These are phyloP conservation scores for Karstenula rhodostoma DNA, from an alignment of 2,329 filamentous ascomycete genomes.

Conservation along the genomic window DNA sequence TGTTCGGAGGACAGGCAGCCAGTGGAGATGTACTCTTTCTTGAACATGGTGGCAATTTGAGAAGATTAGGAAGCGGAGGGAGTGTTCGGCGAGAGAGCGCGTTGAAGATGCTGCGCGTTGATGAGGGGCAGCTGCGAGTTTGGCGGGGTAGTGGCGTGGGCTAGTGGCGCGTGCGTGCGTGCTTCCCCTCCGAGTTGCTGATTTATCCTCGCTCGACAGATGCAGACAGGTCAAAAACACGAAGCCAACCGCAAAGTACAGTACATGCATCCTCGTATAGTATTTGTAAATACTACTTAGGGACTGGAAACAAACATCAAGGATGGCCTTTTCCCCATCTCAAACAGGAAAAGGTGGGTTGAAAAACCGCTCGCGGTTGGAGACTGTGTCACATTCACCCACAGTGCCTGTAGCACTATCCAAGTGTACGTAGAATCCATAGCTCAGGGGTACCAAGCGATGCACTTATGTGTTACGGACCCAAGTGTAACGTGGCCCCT, in stretches of 20 bases:
- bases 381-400: no score
- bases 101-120: background rate
- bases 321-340: no score
- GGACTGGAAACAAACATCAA: no score
- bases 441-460: no score
- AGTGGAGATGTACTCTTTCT: slow-evolving; percentile 41
- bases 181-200: background rate
- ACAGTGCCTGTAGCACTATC: no score
- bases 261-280: background rate
- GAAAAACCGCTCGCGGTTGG: no score
- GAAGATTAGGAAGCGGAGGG: background rate
- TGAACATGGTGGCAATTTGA: slow-evolving; percentile 42
- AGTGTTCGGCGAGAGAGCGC: background rate
- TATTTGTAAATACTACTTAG: no score
- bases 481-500: no score
- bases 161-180: slow-evolving; percentile 1
- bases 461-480: no score
- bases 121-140: background rate
- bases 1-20: background rate
- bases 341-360: no score
- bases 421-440: no score
- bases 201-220: background rate
- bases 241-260: background rate
- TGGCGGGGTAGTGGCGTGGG: slow-evolving; percentile 1
- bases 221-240: background rate